Evolutionary conservation across 2,329 filamentous ascomycete species (phyloP), one percentile per base, ranked within the genome.

Genomic region (Neurospora sp.): DNA sequence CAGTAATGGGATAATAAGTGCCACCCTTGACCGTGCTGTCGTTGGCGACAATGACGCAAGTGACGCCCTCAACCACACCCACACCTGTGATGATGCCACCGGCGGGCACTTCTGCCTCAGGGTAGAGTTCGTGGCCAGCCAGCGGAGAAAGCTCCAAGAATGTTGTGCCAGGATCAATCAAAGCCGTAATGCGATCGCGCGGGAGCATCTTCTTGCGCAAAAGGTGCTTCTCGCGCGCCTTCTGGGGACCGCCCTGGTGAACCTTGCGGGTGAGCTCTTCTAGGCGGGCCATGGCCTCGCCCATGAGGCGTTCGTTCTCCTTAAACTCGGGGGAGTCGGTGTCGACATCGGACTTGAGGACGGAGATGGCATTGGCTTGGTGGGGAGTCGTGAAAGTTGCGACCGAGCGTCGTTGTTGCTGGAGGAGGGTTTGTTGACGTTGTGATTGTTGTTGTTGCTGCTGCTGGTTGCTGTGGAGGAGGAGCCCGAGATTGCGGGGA

Each of bases 21-120:
- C 95, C 95, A 68, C 95, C 95, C 82, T 98, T 99, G 77, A 98
- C 95, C 19, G 95, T 97, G 82, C 92, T 96, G 79, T 97, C 95
- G 79, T 98, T 97, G 70, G 93, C 94, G 67, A 97, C 92, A 75
- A 98, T 92, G 82, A 97, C 91, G 80, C 95, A 98, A 52, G 89
- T 91, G 36, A 97, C 93, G 15, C 95, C 95, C 78, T 96, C 91
- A 36, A 99, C 92, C 1, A 91, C 91, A 3, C 95, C 95, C 68
- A 98, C 88, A 0, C 95, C 96, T 0, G 96, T 96, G 71, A 99
- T 93, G 74, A 99, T 96, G 6, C 93, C 95, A 36, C 91, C 96
- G 0, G 92, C 91, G 0, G 95, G 92, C 1, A 97, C 91, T 17
- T 97, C 92, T 70, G 95, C 93, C 70, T 91, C 92, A 0, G 89